Base-by-base conservation (phyloP, 1,139 yeast genomes). In the Pneumocystis carinii region DNA sequence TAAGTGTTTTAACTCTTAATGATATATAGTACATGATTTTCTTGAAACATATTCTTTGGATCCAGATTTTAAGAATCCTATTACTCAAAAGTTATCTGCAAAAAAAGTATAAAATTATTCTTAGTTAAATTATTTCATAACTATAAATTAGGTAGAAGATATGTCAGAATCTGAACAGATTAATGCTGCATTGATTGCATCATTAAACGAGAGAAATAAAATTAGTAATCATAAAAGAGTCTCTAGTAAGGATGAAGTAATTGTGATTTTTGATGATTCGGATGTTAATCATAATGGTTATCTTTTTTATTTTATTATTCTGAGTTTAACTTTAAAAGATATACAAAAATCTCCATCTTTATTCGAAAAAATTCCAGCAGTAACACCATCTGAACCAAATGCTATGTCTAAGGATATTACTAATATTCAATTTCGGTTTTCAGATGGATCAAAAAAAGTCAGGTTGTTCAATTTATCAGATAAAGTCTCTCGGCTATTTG, bases 141-240 rank as follows among this genome's bases (percentile, higher is more conserved):
- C 24, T 35, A 36, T 36, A 15, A 48, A 66, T 62, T 68, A 72
- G 39, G 67, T 72, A 12, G 71, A 69, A 36, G 73, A 70, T 59
- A 75, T 89, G 74, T 79, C 89, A 0, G 96, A 89, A 72, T 96
- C 88, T 68, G 92, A 89, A 71, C 96, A 89, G 72, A 78, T 89
- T 67, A 86, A 86, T 67, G 77, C 83, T 70, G 96, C 96, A 1
- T 79, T 87, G 75, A 79, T 82, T 67, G 84, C 86, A 70, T 86
- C 94, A 0, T 72, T 87, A 65, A 77, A 76, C 1, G 72, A 72
- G 1, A 69, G 72, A 29, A 76, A 76, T 2, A 74, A 72, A 15
- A 73, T 62, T n/a, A 65, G 63, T 7, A 70, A 67, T 24, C 70
- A 65, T 3, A 74, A 71, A 48, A 68, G 65, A 15, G 68, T 64